These are phyloP conservation scores for Cyclotella choctawhatcheeana DNA, from an alignment of 108 stramenopile genomes.

Conservation along the genomic window DNA sequence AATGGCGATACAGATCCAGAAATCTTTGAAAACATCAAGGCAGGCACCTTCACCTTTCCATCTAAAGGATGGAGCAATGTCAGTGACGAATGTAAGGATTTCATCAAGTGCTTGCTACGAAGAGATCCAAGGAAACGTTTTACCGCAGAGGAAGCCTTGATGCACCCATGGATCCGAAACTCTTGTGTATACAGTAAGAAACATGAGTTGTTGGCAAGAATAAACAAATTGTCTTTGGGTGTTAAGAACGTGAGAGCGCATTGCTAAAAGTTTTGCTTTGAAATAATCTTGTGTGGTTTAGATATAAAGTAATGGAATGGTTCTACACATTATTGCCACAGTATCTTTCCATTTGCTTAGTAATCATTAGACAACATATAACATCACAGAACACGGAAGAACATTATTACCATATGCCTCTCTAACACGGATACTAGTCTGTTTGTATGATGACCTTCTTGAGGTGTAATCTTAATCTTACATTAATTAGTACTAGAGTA, in stretches of 20 bases:
- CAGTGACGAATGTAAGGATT: conserved; percentile 13
- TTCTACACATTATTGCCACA: too few relatives aligned
- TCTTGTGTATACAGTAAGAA: neutral
- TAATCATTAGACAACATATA: too few relatives aligned
- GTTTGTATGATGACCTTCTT: too few relatives aligned
- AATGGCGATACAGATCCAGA: conserved; percentile 91
- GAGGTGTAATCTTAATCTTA: too few relatives aligned
- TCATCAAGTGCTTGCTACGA: conserved; percentile 34
- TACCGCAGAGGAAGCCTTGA: conserved; percentile 66
- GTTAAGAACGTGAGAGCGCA: neutral
- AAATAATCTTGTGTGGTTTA: neutral
- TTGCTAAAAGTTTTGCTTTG: neutral
- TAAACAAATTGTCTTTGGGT: neutral
- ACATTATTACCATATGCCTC: too few relatives aligned
- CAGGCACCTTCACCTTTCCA: conserved; percentile 40
- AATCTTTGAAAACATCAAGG: conserved; percentile 63
- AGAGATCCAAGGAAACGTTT: conserved; percentile 60
- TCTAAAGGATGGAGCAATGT: conserved; percentile 18
- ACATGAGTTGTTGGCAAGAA: neutral
- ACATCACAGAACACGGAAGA: too few relatives aligned
- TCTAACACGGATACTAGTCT: too few relatives aligned
- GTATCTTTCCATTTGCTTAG: too few relatives aligned
- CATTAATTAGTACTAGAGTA: too few relatives aligned
- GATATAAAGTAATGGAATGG: too few relatives aligned
- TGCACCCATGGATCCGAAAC: conserved; percentile 23